Evolutionary conservation across 345 rosid species (phyloP).

Genomic region (Aethionema arabicum): DNA sequence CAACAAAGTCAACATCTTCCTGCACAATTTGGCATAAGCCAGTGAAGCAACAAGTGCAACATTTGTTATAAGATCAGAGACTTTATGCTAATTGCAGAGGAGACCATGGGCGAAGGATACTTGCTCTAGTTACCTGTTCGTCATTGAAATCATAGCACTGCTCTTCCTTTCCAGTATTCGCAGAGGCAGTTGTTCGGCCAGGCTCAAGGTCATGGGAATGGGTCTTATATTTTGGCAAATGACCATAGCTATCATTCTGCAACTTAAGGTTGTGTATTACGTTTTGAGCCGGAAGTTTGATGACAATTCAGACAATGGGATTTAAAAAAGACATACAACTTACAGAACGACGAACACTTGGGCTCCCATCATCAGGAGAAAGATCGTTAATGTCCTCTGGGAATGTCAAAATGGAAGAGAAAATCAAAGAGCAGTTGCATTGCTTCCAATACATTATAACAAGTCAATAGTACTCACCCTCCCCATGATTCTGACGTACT

Average conservation of each 20-base stretch:
- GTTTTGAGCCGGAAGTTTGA: slow-evolving; percentile 46
- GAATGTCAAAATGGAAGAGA: slow-evolving; percentile 23
- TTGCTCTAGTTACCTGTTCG: slow-evolving; percentile 53
- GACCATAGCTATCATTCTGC: slow-evolving; percentile 64
- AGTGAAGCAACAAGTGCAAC: slow-evolving; percentile 23
- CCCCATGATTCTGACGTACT: slow-evolving; percentile 40
- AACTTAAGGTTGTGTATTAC: slow-evolving; percentile 46
- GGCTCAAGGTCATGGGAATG: slow-evolving; percentile 39
- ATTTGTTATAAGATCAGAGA: slow-evolving; percentile 23
- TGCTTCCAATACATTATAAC: slow-evolving; percentile 18
- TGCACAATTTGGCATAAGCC: slow-evolving; percentile 44
- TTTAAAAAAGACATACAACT: slow-evolving; percentile 98
- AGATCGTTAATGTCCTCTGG: slow-evolving; percentile 47
- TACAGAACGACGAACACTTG: slow-evolving; percentile 94
- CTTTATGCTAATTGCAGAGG: slow-evolving; percentile 17
- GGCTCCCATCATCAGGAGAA: slow-evolving; percentile 43
- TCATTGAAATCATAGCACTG: slow-evolving; percentile 63
- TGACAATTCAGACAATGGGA: slow-evolving; percentile 43
- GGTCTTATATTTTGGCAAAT: slow-evolving; percentile 43
- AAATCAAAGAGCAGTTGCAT: slow-evolving; percentile 28
- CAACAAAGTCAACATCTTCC: slow-evolving; percentile 92
- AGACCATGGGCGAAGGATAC: slow-evolving; percentile 3
- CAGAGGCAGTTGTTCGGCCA: slow-evolving; percentile 34
- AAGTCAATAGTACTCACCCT: slow-evolving; percentile 42
- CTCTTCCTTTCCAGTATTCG: slow-evolving; percentile 42